phyloP scores from a whole-genome alignment of 345 rosid species.

The Rhodamnia argentea region DNA sequence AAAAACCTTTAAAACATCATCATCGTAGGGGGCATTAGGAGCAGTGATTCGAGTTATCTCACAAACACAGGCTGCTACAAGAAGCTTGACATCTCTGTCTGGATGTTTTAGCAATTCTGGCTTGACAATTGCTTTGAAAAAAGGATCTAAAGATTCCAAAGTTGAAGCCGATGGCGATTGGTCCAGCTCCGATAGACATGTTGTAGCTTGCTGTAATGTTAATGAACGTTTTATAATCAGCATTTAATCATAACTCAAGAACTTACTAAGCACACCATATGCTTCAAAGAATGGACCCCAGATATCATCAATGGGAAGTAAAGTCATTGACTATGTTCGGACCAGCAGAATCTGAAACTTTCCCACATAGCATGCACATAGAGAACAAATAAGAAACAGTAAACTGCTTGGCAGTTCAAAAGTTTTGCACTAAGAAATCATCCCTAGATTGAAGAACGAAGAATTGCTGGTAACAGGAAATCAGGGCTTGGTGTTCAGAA shows the following conservation, averaged over 20 bases:
- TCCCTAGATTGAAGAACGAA: not conserved
- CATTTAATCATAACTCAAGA: not conserved
- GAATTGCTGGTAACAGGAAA: not conserved
- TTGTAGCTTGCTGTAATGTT: constrained; percentile 69
- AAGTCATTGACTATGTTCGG: not conserved
- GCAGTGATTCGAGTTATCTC: constrained; percentile 96
- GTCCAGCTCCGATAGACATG: constrained; percentile 77
- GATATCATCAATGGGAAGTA: not conserved
- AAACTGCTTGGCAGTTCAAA: not conserved
- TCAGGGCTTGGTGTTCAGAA: not conserved
- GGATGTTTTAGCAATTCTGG: constrained; percentile 81
- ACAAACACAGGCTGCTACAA: constrained; percentile 91
- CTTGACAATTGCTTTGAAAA: constrained; percentile 67
- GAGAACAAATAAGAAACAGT: not conserved
- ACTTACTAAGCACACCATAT: not conserved
- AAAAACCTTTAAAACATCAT: constrained; percentile 71
- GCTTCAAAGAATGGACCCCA: not conserved
- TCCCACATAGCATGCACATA: not conserved
- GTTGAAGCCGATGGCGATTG: constrained; percentile 67
- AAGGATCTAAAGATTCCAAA: constrained; percentile 72
- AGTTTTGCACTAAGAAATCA: not conserved
- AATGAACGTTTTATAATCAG: not conserved
- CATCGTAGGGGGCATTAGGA: constrained; percentile 94
- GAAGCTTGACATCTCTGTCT: constrained; percentile 89
- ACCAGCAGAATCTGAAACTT: not conserved